Percentiles rank a stretch among this genome's conserved stretches.
These are phyloP conservation scores for Fraxinus baroniana DNA, from an alignment of 305 asterid genomes.

Conservation along the genomic window DNA sequence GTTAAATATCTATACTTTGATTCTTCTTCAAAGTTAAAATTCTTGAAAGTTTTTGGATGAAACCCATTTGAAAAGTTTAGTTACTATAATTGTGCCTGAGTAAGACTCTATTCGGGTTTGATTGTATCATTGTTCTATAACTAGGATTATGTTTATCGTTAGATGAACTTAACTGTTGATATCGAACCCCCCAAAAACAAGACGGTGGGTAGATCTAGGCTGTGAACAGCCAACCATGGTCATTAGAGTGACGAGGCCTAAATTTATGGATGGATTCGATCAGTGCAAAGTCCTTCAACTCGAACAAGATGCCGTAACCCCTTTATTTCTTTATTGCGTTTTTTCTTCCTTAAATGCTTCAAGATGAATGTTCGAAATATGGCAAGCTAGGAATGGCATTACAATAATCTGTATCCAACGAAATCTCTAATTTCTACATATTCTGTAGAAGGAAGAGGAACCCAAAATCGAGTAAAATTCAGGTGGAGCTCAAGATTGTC, in stretches of 20 bases:
- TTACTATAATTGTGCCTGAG: background rate
- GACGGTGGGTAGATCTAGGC: too few relatives aligned
- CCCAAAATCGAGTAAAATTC: conserved; percentile 49
- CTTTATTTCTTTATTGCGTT: background rate
- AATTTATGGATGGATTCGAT: background rate
- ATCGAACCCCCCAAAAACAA: too few relatives aligned
- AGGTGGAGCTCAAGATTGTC: conserved; percentile 65
- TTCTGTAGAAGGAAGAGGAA: conserved; percentile 53
- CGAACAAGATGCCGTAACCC: background rate
- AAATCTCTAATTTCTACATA: background rate
- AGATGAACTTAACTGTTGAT: background rate
- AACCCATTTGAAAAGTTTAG: background rate
- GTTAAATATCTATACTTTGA: background rate
- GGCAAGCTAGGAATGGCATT: background rate
- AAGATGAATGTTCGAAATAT: background rate
- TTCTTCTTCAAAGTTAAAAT: background rate
- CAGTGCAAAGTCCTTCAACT: background rate
- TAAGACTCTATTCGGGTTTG: background rate
- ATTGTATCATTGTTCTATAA: background rate
- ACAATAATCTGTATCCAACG: background rate
- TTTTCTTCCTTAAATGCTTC: background rate
- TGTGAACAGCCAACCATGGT: background rate
- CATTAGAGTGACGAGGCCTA: background rate
- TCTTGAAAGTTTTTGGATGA: background rate
- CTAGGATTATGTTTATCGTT: background rate